Base-by-base conservation (phyloP, 352 stramenopile genomes). In the Phytophthora sansomeana region DNA sequence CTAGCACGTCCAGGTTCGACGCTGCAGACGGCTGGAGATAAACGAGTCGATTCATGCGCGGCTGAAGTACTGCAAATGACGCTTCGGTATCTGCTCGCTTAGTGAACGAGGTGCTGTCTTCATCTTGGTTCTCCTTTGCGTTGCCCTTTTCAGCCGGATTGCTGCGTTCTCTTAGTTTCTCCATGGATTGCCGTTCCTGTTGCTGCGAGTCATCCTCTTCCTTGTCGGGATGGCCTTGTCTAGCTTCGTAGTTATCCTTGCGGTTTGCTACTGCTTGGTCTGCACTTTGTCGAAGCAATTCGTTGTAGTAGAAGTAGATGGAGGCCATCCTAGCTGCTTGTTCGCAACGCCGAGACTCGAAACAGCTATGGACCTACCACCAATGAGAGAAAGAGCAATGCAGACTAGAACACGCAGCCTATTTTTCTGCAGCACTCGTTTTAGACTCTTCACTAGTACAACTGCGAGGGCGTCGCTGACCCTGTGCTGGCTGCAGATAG, bases 231-330 rank as follows among this genome's bases (percentile, higher is more conserved):
- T n/a, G n/a, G n/a, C n/a, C n/a, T n/a, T 21, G 30, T 43, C 24
- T 36, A 51, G 50, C 47, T 14, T 11, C 28, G 9, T 26, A 9
- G 21, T 7, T 2, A 33, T 50, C 47, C 16, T 19, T 60, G 16
- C 35, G 38, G 21, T 39, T 52, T 14, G 19, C 46, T 21, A 63
- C 29, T 6, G 68, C 48, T 48, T 61, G 39, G 4, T 72, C 35
- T 49, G 61, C 67, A 50, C 67, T 68, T 53, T 69, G 62, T 7
- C 21, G 62, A 50, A 75, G 62, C 26, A 75, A 19, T 39, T 75
- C 67, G 33, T 75, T 71, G 52, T 73, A 73, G 47, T 69, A 59
- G 28, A 69, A 73, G 63, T 76, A 72, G 58, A 76, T 73, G 14
- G 52, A 66, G 16, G 68, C 53, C 68, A 76, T 76, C 7, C n/a